These are phyloP conservation scores for Craterostigma plantagineum DNA, from an alignment of 257 asterid species.

Conservation along the genomic window DNA sequence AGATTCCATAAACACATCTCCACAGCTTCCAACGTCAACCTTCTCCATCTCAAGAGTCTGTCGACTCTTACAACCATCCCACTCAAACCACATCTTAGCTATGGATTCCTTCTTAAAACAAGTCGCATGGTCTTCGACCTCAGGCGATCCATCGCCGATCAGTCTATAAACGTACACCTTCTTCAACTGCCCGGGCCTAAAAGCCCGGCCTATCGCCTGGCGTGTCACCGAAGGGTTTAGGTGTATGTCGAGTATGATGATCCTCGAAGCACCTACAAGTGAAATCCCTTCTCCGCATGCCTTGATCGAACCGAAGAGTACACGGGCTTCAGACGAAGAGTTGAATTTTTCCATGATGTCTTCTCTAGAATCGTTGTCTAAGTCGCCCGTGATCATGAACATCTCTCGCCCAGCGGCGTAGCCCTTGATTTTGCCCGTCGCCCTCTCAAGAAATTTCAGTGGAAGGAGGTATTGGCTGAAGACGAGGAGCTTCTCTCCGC, in stretches of 20 bases:
- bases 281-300: conserved; percentile 98
- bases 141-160: conserved; percentile 64
- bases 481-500: conserved; percentile 62
- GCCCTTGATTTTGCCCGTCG: conserved; percentile 51
- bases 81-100: conserved; percentile 92
- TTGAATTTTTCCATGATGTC: conserved; percentile 60
- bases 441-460: conserved; percentile 61
- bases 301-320: conserved; percentile 82
- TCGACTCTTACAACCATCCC: conserved; percentile 54
- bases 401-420: conserved; percentile 56
- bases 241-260: conserved; percentile 66
- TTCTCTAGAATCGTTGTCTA: conserved; percentile 65
- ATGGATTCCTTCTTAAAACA: conserved; percentile 88
- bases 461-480: conserved; percentile 90
- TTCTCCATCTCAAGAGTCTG: conserved; percentile 52
- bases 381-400: conserved; percentile 88
- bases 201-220: conserved; percentile 99
- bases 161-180: conserved; percentile 68
- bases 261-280: conserved; percentile 88
- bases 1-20: conserved; percentile 54
- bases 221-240: conserved; percentile 90
- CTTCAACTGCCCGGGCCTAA: conserved; percentile 81
- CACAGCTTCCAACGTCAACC: conserved; percentile 32
- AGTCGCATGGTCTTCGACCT: conserved; percentile 64
- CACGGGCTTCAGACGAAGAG: conserved; percentile 62